These are phyloP conservation scores for Kazachstania sp. DNA, from an alignment of 1,139 yeast genomes.

Conservation along the genomic window DNA sequence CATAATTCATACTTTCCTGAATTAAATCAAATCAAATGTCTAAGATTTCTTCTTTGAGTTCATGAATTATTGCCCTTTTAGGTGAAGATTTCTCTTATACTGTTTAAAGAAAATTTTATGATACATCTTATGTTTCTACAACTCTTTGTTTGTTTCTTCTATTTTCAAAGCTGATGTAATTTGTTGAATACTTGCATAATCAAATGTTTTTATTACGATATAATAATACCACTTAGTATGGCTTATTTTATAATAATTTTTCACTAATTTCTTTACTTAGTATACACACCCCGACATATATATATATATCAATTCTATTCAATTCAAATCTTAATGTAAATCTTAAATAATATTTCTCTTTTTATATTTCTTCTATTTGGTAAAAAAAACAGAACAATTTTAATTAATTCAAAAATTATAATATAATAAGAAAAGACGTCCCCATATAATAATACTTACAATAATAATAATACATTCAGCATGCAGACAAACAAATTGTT, in stretches of 20 bases:
- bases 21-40: too few relatives aligned
- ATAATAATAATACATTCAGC: background rate
- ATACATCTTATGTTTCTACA: background rate
- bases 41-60: too few relatives aligned
- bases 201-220: background rate
- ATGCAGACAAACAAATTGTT: constrained; percentile 7
- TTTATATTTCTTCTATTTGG: background rate
- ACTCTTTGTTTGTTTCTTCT: background rate
- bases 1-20: too few relatives aligned
- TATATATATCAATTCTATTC: background rate
- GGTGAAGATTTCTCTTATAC: too few relatives aligned
- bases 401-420: too few relatives aligned
- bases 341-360: background rate
- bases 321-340: background rate
- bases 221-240: background rate
- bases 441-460: background rate
- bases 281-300: background rate
- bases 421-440: background rate
- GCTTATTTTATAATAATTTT: background rate
- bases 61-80: too few relatives aligned
- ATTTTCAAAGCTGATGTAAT: background rate
- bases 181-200: background rate
- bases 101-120: too few relatives aligned
- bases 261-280: background rate
- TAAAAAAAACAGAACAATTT: background rate